These are phyloP conservation scores for Kodamaea neixiangensis DNA, from an alignment of 805 yeast genomes.

Conservation along the genomic window DNA sequence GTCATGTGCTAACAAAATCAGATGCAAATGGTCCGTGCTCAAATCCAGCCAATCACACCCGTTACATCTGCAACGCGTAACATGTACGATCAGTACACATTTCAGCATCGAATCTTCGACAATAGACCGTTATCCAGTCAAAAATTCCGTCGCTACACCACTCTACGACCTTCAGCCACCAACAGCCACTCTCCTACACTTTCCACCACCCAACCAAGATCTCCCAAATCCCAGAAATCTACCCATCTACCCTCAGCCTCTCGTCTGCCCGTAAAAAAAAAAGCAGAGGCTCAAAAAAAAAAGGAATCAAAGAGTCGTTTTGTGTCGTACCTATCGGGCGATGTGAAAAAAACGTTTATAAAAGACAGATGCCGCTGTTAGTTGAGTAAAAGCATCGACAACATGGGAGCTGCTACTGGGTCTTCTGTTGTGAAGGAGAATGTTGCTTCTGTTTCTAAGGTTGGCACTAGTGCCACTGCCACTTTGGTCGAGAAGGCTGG, in stretches of 20 bases:
- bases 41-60: not conserved
- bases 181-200: not conserved
- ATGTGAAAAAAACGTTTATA: not conserved
- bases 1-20: not conserved
- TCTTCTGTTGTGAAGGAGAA: not conserved
- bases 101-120: not conserved
- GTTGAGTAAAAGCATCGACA: not conserved
- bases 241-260: constrained; percentile 1
- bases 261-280: not conserved
- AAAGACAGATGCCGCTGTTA: not conserved
- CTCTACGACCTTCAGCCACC: not conserved
- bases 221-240: too few species aligned
- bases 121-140: not conserved
- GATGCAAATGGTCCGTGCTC: not conserved
- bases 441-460: constrained; percentile 4
- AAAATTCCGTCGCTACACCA: not conserved
- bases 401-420: not conserved
- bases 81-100: not conserved
- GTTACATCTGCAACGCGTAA: not conserved
- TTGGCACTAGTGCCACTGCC: constrained; percentile 3
- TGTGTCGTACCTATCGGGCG: not conserved
- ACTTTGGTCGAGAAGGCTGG: constrained; percentile 12
- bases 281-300: constrained; percentile 4
- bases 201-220: not conserved
- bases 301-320: not conserved